Evolutionary conservation across 345 rosid species (phyloP).

Genomic region (Garcia nutans): DNA sequence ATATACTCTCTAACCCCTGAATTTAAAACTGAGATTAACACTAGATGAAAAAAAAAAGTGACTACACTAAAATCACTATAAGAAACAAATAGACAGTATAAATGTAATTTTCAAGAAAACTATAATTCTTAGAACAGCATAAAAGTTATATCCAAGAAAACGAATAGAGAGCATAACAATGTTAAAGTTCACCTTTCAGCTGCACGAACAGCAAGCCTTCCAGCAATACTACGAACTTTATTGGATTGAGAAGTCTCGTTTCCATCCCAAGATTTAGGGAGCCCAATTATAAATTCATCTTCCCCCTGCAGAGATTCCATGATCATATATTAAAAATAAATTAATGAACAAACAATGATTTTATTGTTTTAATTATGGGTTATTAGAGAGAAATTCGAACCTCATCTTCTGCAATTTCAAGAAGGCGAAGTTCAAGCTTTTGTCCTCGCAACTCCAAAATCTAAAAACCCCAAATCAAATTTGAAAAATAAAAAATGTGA

Average conservation of each 20-base stretch:
- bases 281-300: constrained; percentile 82
- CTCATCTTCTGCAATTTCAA: constrained; percentile 72
- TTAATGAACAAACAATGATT: neutral
- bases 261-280: constrained; percentile 77
- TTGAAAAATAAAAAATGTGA: neutral
- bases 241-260: constrained; percentile 81
- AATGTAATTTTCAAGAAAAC: neutral
- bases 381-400: constrained; percentile 18
- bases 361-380: neutral
- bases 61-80: neutral
- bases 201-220: constrained; percentile 71
- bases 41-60: neutral
- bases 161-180: neutral
- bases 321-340: neutral
- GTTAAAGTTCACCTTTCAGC: constrained; percentile 54
- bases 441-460: constrained; percentile 77
- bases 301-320: constrained; percentile 46
- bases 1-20: constrained; percentile 89
- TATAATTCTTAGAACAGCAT: neutral
- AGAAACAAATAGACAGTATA: neutral
- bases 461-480: constrained; percentile 25
- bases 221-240: constrained; percentile 78
- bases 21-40: constrained; percentile 18
- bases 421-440: constrained; percentile 63
- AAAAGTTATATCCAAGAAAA: neutral